Evolutionary conservation across 2,329 filamentous ascomycete genomes (phyloP).

Genomic region (Pseudophaeomoniella oleicola): DNA sequence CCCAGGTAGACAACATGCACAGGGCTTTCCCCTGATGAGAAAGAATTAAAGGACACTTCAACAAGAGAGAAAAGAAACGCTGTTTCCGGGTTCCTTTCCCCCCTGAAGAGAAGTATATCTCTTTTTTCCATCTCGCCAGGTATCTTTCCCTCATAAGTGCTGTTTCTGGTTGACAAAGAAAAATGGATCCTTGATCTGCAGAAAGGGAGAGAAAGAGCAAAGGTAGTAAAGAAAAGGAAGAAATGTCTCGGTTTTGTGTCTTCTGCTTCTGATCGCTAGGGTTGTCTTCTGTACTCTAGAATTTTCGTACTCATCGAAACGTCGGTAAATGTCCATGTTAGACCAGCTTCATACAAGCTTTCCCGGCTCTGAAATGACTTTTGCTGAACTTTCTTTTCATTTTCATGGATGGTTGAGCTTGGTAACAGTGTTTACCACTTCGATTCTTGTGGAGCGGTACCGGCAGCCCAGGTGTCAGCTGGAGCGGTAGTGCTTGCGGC

Average conservation of each 20-base stretch:
- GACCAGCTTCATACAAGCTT: constrained; percentile 2
- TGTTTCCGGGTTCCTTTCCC: constrained; percentile 17
- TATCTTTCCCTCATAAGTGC: constrained; percentile 99
- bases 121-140: too few species aligned
- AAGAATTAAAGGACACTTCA: too few species aligned
- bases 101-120: constrained; percentile 24
- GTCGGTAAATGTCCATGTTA: background rate
- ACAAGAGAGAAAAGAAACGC: too few species aligned
- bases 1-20: constrained; percentile 62
- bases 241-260: constrained; percentile 4
- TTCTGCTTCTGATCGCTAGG: constrained; percentile 1
- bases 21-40: constrained; percentile 86
- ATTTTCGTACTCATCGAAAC: background rate
- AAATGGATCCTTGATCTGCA: too few species aligned
- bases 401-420: constrained; percentile 12
- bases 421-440: constrained; percentile 7
- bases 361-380: constrained; percentile 3
- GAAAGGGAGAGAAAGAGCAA: constrained; percentile 3
- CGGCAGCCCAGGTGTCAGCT: constrained; percentile 16
- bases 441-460: constrained; percentile 29
- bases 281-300: background rate
- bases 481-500: constrained; percentile 25
- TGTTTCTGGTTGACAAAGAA: constrained; percentile 41
- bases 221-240: constrained; percentile 6
- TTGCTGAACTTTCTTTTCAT: constrained; percentile 23